Evolutionary conservation across 306 rosid species (phyloP).

Genomic region (Dryas drummondii): DNA sequence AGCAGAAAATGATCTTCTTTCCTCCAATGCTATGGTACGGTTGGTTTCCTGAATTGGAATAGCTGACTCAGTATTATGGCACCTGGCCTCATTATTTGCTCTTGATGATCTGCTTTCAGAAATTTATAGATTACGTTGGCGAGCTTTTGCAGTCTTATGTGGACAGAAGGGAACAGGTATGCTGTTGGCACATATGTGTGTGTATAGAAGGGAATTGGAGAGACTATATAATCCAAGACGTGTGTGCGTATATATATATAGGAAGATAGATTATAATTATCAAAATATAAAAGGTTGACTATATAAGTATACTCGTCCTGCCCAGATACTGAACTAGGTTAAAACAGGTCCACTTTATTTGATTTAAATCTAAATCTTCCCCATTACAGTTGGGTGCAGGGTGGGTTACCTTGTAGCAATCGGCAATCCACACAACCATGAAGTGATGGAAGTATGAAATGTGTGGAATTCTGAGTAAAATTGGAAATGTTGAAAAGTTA

Average conservation of each 20-base stretch:
- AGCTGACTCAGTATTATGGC: slow-evolving; percentile 26
- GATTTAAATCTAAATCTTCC: background rate
- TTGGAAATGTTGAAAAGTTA: background rate
- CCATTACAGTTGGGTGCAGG: background rate
- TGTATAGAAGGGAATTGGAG: background rate
- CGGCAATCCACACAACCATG: background rate
- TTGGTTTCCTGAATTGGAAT: slow-evolving; percentile 35
- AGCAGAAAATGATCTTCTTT: slow-evolving; percentile 83
- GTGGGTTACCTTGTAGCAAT: background rate
- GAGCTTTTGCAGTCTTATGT: slow-evolving; percentile 92
- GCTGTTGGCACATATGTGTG: slow-evolving; percentile 18
- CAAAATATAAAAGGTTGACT: background rate
- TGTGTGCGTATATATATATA: background rate
- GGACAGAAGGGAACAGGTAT: slow-evolving; percentile 97
- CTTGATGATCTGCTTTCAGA: slow-evolving; percentile 54
- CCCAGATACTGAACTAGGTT: background rate
- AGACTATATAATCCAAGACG: background rate
- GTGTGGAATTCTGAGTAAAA: background rate
- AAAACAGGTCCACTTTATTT: background rate
- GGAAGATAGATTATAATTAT: background rate
- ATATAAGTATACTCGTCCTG: background rate
- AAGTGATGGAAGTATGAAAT: background rate
- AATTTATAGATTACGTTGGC: slow-evolving; percentile 89
- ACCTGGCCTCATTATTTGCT: slow-evolving; percentile 23
- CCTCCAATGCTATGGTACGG: slow-evolving; percentile 85